These are phyloP conservation scores for Corylus americana DNA, from an alignment of 306 rosid genomes.

Conservation along the genomic window DNA sequence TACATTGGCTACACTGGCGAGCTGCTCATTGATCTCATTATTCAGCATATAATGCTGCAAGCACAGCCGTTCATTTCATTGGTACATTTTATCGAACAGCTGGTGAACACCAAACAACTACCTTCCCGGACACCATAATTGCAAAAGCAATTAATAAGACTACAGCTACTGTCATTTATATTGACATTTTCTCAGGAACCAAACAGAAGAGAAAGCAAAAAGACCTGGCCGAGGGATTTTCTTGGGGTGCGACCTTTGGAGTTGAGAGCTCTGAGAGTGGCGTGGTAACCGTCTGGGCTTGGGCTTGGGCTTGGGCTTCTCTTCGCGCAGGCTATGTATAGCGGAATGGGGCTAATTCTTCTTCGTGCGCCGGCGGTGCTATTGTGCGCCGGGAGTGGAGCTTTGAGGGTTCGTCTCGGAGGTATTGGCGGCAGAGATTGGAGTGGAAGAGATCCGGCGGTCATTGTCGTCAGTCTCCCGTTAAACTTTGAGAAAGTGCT, in stretches of 20 bases:
- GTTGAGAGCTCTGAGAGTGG: conserved; percentile 81
- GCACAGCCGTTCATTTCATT: conserved; percentile 24
- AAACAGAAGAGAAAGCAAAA: not conserved
- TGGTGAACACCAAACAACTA: conserved; percentile 10
- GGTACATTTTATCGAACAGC: conserved; percentile 14
- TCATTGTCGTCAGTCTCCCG: conserved; percentile 25
- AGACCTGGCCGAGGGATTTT: conserved; percentile 91
- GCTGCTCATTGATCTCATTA: conserved; percentile 67
- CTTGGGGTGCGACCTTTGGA: conserved; percentile 83
- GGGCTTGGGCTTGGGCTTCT: conserved; percentile 24
- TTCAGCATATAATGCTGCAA: conserved; percentile 91
- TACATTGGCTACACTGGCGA: conserved; percentile 61
- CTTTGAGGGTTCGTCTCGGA: conserved; percentile 17
- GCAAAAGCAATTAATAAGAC: not conserved
- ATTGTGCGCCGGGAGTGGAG: conserved; percentile 21
- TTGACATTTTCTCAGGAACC: conserved; percentile 11
- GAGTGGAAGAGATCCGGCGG: conserved; percentile 34
- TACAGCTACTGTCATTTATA: not conserved
- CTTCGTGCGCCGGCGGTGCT: conserved; percentile 19
- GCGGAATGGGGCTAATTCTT: not conserved
- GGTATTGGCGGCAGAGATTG: conserved; percentile 63
- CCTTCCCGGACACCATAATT: not conserved
- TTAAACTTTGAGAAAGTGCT: not conserved
- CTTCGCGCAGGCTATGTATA: conserved; percentile 33
- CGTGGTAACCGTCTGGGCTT: conserved; percentile 63